Evolutionary conservation across 331 rosid species (phyloP).

Genomic region (Dryas integrifolia): DNA sequence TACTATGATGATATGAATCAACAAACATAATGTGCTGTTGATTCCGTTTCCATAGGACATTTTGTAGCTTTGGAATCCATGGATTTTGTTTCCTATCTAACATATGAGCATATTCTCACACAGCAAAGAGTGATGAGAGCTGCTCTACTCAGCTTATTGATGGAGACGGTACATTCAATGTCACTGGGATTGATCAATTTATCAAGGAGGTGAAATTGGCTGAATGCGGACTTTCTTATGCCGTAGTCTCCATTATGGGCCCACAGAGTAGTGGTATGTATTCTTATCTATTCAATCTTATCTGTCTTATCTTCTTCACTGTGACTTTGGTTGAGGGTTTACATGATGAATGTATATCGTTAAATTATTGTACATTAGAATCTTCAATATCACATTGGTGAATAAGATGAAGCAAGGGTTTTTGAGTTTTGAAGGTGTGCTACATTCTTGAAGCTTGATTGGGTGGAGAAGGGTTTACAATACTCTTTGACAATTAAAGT

Average conservation of each 20-base stretch:
- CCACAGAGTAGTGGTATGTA: conserved; percentile 98
- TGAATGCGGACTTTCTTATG: conserved; percentile 96
- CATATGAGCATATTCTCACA: conserved; percentile 15
- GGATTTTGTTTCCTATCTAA: conserved; percentile 21
- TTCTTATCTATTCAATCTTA: conserved; percentile 27
- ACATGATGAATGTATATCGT: background rate
- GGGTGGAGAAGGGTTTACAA: conserved; percentile 2
- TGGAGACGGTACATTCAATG: conserved; percentile 89
- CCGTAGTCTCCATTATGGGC: conserved; percentile 94
- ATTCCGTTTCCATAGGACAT: background rate
- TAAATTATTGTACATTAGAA: background rate
- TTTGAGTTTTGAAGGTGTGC: background rate
- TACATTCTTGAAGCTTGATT: background rate
- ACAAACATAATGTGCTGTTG: background rate
- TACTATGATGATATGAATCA: background rate
- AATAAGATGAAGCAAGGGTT: background rate
- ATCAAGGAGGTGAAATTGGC: conserved; percentile 75
- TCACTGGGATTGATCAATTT: conserved; percentile 60
- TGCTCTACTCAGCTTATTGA: conserved; percentile 92
- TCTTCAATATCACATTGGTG: conserved; percentile 1
- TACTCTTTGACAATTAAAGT: background rate
- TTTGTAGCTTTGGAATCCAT: background rate
- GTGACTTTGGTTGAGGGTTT: background rate
- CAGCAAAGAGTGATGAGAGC: conserved; percentile 47
- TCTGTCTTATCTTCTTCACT: background rate